Percentiles rank a stretch among this genome's conserved stretches.
These are phyloP conservation scores for Cordyceps militaris DNA, from an alignment of 2,329 filamentous ascomycete genomes.

Conservation along the genomic window DNA sequence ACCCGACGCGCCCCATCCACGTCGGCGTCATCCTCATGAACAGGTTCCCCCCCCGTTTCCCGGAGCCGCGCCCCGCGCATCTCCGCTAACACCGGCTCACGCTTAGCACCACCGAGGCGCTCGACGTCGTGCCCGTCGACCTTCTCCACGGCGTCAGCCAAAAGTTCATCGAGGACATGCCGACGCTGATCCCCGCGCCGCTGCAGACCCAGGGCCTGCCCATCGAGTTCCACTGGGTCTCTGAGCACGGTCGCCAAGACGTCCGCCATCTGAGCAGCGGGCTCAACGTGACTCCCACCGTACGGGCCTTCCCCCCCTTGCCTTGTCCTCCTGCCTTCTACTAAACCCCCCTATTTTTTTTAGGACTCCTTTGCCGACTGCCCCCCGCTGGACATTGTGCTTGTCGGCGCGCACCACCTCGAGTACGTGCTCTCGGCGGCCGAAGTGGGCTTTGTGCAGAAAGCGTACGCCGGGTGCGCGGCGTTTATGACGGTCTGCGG, in stretches of 20 bases:
- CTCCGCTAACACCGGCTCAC: neutral
- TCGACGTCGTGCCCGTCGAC: slow-evolving; percentile 30
- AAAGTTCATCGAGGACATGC: slow-evolving; percentile 16
- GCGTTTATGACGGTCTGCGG: slow-evolving; percentile 35
- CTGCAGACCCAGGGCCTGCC: slow-evolving; percentile 21
- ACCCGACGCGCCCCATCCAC: slow-evolving; percentile 21
- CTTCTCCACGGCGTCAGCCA: slow-evolving; percentile 19
- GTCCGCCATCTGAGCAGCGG: slow-evolving; percentile 20
- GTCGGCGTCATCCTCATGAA: slow-evolving; percentile 25
- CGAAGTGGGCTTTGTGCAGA: slow-evolving; percentile 31
- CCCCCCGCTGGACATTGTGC: slow-evolving; percentile 33
- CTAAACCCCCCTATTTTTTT: no score
- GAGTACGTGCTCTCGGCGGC: slow-evolving; percentile 24
- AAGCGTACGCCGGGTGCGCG: slow-evolving; percentile 26
- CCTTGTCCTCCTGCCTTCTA: neutral
- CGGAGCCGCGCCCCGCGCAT: neutral
- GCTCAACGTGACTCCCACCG: slow-evolving; percentile 25
- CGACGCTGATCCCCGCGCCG: slow-evolving; percentile 15
- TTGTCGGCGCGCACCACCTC: slow-evolving; percentile 30
- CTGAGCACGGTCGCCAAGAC: slow-evolving; percentile 18
- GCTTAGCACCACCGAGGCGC: slow-evolving; percentile 25
- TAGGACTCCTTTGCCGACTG: slow-evolving; percentile 34
- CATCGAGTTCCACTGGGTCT: slow-evolving; percentile 29
- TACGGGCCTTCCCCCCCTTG: slow-evolving; percentile 14
- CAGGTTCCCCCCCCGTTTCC: slow-evolving; percentile 16